A percentile compares a stretch with the other conserved stretches of the same genome.
Conservation (phyloP, 2,329 filamentous ascomycete genomes). For the Pseudogymnoascus destructans region DNA sequence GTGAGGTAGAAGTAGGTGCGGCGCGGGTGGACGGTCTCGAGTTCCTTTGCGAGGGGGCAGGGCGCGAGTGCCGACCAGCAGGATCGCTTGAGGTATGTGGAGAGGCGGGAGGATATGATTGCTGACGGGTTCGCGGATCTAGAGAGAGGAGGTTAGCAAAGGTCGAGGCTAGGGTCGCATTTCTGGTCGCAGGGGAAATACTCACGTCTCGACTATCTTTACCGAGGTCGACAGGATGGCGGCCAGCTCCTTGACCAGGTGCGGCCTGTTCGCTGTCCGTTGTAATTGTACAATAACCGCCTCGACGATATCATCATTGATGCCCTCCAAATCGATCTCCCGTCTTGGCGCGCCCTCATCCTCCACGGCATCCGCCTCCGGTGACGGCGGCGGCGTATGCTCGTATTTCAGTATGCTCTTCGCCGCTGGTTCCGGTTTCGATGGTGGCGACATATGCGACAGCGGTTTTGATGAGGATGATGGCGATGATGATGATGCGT, state of each 20-base stretch:
- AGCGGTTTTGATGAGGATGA: slow-evolving; percentile 27
- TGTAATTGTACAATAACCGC: slow-evolving; percentile 80
- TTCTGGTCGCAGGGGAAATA: slow-evolving; percentile 22
- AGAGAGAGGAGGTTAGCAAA: slow-evolving; percentile 25
- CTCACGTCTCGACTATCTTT: slow-evolving; percentile 83
- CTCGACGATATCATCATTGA: slow-evolving; percentile 92
- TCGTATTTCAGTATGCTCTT: slow-evolving; percentile 40
- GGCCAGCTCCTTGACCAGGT: slow-evolving; percentile 88
- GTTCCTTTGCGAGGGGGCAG: slow-evolving; percentile 84
- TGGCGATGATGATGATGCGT: slow-evolving; percentile 36
- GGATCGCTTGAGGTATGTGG: slow-evolving; percentile 76
- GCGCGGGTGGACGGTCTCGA: slow-evolving; percentile 82
- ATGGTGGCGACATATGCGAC: slow-evolving; percentile 29
- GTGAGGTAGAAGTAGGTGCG: slow-evolving; percentile 95
- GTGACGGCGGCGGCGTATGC: slow-evolving; percentile 71
- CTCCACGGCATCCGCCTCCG: slow-evolving; percentile 34
- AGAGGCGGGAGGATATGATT: slow-evolving; percentile 84
- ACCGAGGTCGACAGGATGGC: slow-evolving; percentile 63
- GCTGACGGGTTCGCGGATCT: slow-evolving; percentile 94
- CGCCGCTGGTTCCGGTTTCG: slow-evolving; percentile 19
- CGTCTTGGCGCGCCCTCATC: slow-evolving; percentile 29
- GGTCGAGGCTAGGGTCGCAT: slow-evolving; percentile 8
- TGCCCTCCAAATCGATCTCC: slow-evolving; percentile 65
- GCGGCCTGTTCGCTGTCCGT: slow-evolving; percentile 80
- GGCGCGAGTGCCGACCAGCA: slow-evolving; percentile 65